Conservation (phyloP, 139 green algal species). For the Micractinium conductrix region DNA sequence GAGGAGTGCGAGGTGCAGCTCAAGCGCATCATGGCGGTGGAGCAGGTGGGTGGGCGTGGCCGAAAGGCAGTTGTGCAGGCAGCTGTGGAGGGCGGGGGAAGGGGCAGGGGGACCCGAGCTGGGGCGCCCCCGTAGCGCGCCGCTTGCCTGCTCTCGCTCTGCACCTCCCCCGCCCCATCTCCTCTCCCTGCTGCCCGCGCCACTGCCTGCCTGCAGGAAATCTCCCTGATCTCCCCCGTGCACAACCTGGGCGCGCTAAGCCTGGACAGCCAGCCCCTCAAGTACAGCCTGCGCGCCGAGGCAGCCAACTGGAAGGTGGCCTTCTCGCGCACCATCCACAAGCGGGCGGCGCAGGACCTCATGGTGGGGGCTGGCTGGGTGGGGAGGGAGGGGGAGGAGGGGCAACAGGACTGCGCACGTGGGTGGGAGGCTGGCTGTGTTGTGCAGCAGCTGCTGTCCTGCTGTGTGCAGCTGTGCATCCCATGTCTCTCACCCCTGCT, state of each 20-base stretch:
- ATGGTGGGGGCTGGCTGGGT: conserved; percentile 38
- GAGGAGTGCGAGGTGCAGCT: conserved; percentile 92
- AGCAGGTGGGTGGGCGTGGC: conserved; percentile 52
- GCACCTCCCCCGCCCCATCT: neutral
- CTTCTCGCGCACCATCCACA: conserved; percentile 94
- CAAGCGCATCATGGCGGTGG: conserved; percentile 84
- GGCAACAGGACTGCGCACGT: too few relatives aligned
- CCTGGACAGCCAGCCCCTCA: conserved; percentile 87
- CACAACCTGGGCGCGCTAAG: conserved; percentile 89
- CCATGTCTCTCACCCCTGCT: too few relatives aligned
- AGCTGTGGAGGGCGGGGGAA: neutral
- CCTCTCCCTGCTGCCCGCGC: neutral
- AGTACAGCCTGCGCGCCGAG: conserved; percentile 84
- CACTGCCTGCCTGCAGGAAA: neutral
- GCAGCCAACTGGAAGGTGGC: conserved; percentile 91
- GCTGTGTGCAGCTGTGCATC: too few relatives aligned
- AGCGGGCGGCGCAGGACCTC: conserved; percentile 82
- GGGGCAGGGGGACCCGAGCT: neutral
- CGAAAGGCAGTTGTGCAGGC: neutral
- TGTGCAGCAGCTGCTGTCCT: too few relatives aligned
- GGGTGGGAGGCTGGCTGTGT: too few relatives aligned
- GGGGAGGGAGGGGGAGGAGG: neutral
- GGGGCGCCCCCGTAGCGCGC: neutral
- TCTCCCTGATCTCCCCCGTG: conserved; percentile 42
- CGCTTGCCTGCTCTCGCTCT: neutral